Conservation (phyloP, 1,284 basidiomycete species). For the Entoloma clypeatum region DNA sequence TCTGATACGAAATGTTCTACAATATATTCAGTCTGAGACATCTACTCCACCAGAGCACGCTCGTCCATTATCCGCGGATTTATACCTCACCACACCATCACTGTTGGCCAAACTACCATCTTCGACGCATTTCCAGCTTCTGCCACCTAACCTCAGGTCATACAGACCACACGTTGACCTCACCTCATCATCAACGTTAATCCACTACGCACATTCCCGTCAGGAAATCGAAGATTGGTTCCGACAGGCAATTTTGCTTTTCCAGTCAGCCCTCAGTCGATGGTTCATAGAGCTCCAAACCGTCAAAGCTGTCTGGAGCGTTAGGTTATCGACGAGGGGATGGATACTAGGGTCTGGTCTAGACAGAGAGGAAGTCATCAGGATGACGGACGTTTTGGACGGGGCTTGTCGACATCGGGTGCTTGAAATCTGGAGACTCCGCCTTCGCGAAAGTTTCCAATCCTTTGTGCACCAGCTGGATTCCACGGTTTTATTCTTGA, state of each 20-base stretch:
- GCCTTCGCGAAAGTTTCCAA: slow-evolving; percentile 39
- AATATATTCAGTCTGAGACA: slow-evolving; percentile 54
- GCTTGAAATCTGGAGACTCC: slow-evolving; percentile 51
- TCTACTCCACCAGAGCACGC: slow-evolving; percentile 18
- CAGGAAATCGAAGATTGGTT: slow-evolving; percentile 61
- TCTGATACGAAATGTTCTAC: slow-evolving; percentile 52
- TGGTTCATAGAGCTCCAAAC: slow-evolving; percentile 58
- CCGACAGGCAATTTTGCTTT: slow-evolving; percentile 41
- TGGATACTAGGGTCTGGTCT: slow-evolving; percentile 45
- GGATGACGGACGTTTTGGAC: slow-evolving; percentile 46
- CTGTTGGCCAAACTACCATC: slow-evolving; percentile 66
- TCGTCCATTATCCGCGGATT: slow-evolving; percentile 44
- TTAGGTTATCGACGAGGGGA: slow-evolving; percentile 47
- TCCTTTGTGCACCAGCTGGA: slow-evolving; percentile 43
- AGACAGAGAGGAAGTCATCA: slow-evolving; percentile 38
- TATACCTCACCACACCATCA: slow-evolving; percentile 58
- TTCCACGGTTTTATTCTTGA: slow-evolving; percentile 30
- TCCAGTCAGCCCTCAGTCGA: slow-evolving; percentile 41
- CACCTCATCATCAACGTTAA: slow-evolving; percentile 48
- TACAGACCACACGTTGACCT: slow-evolving; percentile 76
- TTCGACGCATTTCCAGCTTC: slow-evolving; percentile 62
- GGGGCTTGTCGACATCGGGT: slow-evolving; percentile 48
- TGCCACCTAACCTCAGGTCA: slow-evolving; percentile 57
- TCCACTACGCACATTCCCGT: slow-evolving; percentile 40
- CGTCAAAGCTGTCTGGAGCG: slow-evolving; percentile 63